These are phyloP conservation scores for Mentha longifolia DNA, from an alignment of 257 asterid species.

Conservation along the genomic window DNA sequence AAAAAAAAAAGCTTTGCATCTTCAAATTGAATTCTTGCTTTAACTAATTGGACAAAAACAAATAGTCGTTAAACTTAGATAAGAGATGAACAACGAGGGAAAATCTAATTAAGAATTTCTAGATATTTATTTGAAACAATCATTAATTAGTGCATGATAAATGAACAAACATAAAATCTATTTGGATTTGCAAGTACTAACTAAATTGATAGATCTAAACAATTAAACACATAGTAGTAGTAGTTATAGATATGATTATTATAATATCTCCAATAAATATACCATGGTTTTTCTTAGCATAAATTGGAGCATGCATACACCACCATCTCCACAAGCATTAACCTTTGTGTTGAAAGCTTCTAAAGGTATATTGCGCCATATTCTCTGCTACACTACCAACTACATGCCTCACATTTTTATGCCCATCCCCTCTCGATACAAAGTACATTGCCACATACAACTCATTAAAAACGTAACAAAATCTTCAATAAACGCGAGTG, in stretches of 20 bases:
- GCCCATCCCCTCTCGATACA: conserved; percentile 23
- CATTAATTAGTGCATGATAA: too few relatives aligned
- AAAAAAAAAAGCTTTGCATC: too few relatives aligned
- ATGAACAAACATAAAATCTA: background rate
- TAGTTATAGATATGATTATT: conserved; percentile 35
- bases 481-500: too few relatives aligned
- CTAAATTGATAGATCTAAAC: conserved; percentile 48
- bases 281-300: conserved; percentile 46
- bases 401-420: conserved; percentile 1
- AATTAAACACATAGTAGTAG: conserved; percentile 42
- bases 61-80: too few relatives aligned
- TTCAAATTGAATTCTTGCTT: too few relatives aligned
- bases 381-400: conserved; percentile 16
- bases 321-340: conserved; percentile 37
- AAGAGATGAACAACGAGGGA: too few relatives aligned
- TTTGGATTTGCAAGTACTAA: conserved; percentile 35
- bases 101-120: too few relatives aligned
- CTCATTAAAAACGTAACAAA: too few relatives aligned
- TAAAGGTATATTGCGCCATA: conserved; percentile 39
- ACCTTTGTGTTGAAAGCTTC: conserved; percentile 49
- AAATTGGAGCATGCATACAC: conserved; percentile 46
- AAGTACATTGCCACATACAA: background rate
- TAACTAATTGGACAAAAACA: too few relatives aligned
- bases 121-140: too few relatives aligned
- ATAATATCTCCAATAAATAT: conserved; percentile 8